Conservation (phyloP, 140 eudicot genomes). For the Cichorium intybus region DNA sequence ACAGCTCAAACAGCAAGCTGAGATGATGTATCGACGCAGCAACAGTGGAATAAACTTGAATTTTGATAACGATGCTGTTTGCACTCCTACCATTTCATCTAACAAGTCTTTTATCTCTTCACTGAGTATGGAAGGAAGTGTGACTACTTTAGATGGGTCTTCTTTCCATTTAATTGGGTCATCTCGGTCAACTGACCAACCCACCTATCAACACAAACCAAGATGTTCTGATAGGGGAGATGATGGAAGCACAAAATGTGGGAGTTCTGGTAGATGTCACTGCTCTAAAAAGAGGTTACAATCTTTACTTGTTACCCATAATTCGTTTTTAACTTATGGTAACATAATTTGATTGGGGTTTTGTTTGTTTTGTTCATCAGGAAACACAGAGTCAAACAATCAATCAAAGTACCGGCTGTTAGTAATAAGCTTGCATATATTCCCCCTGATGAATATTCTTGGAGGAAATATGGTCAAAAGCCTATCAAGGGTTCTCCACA, state of each 20-base stretch:
- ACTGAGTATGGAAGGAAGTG: constrained; percentile 95
- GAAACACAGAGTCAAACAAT: constrained; percentile 84
- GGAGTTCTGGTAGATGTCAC: constrained; percentile 80
- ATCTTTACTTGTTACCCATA: constrained; percentile 7
- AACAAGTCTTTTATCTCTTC: constrained; percentile 87
- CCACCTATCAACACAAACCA: constrained; percentile 56
- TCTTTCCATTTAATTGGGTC: constrained; percentile 63
- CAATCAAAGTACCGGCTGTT: constrained; percentile 94
- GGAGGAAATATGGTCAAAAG: constrained; percentile 99
- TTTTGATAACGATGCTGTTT: constrained; percentile 61
- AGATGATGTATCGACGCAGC: constrained; percentile 62
- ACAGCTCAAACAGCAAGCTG: constrained; percentile 75
- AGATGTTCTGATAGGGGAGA: constrained; percentile 76
- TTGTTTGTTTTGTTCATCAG: constrained; percentile 33
- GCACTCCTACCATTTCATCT: constrained; percentile 86
- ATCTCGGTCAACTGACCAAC: constrained; percentile 65
- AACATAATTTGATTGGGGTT: not conserved
- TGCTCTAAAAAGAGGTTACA: constrained; percentile 90
- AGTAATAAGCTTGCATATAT: constrained; percentile 97
- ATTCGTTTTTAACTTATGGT: not conserved
- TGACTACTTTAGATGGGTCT: constrained; percentile 76
- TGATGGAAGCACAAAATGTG: constrained; percentile 79
- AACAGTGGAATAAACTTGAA: constrained; percentile 88
- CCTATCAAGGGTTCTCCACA: constrained; percentile 99
- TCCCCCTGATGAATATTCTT: constrained; percentile 92